Evolutionary conservation across 2,329 filamentous ascomycete genomes (phyloP).

Genomic region (Epichloe amarillans): DNA sequence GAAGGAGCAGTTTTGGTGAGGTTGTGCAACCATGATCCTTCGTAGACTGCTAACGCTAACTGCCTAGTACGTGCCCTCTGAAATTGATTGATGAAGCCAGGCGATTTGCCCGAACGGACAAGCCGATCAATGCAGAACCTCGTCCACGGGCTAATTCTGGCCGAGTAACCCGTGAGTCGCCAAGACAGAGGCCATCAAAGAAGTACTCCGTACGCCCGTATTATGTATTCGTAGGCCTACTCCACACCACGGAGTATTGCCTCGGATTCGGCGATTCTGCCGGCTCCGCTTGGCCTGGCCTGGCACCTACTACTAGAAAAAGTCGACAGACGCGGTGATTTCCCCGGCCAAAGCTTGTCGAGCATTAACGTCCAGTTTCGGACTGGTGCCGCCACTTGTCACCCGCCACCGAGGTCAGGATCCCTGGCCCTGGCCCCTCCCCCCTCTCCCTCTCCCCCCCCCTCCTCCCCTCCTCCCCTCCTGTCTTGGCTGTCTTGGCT

Average conservation of each 20-base stretch:
- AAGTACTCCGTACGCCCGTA: not conserved
- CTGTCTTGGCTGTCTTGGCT: not conserved
- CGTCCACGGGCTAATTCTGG: not conserved
- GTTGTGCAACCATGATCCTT: not conserved
- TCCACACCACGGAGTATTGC: not conserved
- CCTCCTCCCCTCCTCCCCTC: not conserved
- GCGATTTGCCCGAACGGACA: not conserved
- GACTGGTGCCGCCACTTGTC: slow-evolving; percentile 2
- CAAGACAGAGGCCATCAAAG: not conserved
- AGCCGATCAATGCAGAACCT: not conserved
- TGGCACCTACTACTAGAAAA: not conserved
- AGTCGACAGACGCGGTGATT: not conserved
- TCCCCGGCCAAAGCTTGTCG: not conserved
- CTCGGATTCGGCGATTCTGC: not conserved
- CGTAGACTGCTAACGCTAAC: not conserved
- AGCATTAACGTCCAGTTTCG: not conserved
- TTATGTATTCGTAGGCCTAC: not conserved
- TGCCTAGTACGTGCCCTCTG: not conserved
- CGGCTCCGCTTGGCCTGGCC: not conserved
- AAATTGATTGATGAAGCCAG: no score
- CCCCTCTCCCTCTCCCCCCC: not conserved
- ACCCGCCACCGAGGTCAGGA: not conserved
- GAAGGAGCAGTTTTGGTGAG: not conserved
- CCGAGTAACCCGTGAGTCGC: not conserved
- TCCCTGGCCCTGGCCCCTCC: not conserved